Conservation (phyloP, 2,329 filamentous ascomycete species). For the Alternaria consortialis region DNA sequence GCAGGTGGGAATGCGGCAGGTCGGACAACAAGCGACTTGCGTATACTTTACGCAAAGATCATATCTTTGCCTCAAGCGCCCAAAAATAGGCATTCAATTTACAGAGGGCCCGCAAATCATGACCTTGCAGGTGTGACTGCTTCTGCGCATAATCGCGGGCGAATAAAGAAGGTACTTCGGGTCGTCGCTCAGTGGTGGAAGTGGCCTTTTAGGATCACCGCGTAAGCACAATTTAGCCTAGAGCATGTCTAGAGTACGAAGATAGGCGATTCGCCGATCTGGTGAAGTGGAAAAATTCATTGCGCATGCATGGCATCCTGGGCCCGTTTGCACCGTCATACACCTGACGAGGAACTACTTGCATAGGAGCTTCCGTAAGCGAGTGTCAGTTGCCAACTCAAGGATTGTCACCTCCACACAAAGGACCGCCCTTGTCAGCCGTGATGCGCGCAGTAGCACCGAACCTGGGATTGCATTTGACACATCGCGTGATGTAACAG, state of each 20-base stretch:
- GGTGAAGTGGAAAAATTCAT: conserved; percentile 18
- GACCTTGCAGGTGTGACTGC: conserved; percentile 29
- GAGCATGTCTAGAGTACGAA: conserved; percentile 18
- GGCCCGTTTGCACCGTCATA: conserved; percentile 25
- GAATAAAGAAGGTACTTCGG: conserved; percentile 23
- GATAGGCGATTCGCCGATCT: conserved; percentile 27
- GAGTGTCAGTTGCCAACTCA: conserved; percentile 7
- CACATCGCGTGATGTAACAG: conserved; percentile 27
- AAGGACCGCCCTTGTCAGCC: conserved; percentile 18
- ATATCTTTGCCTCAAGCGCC: conserved; percentile 28
- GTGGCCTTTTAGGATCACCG: conserved; percentile 21
- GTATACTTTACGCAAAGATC: conserved; percentile 25
- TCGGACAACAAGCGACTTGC: conserved; percentile 25
- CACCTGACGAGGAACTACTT: conserved; percentile 20
- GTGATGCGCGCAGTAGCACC: conserved; percentile 20
- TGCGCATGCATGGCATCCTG: conserved; percentile 23
- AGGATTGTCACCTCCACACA: conserved; percentile 2
- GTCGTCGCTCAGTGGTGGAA: conserved; percentile 22
- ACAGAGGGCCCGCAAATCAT: conserved; percentile 19
- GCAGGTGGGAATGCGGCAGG: conserved; percentile 29
- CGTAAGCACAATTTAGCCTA: conserved; percentile 28
- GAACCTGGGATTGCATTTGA: conserved; percentile 22
- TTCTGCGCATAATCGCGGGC: conserved; percentile 24
- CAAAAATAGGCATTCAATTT: conserved; percentile 34
- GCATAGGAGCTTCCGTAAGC: conserved; percentile 13